Percentiles rank a stretch among this genome's conserved stretches.
These are phyloP conservation scores for Zalerion maritima DNA, from an alignment of 495 filamentous ascomycete species.

Conservation along the genomic window DNA sequence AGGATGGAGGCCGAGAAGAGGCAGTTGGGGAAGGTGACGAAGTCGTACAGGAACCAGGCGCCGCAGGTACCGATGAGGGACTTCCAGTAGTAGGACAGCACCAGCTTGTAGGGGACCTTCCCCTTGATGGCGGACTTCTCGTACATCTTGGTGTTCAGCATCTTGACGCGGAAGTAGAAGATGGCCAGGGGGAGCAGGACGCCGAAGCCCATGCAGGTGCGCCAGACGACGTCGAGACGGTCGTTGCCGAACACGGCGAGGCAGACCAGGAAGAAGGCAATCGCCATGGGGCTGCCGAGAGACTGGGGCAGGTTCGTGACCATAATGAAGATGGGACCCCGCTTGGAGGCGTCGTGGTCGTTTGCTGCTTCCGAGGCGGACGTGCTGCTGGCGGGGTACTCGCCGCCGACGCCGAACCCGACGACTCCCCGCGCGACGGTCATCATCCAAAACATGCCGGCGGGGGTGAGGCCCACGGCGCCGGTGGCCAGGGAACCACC, in stretches of 20 bases:
- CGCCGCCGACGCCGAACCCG: slow-evolving; percentile 36
- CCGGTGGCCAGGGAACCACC: slow-evolving; percentile 37
- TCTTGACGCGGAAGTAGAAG: slow-evolving; percentile 39
- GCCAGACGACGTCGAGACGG: slow-evolving; percentile 33
- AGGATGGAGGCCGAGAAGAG: slow-evolving; percentile 36
- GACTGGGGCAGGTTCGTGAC: slow-evolving; percentile 38
- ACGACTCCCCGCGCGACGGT: slow-evolving; percentile 35
- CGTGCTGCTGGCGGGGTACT: slow-evolving; percentile 26
- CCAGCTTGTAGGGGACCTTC: slow-evolving; percentile 29
- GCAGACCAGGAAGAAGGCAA: slow-evolving; percentile 34
- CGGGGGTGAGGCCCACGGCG: slow-evolving; percentile 28
- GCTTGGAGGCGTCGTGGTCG: slow-evolving; percentile 25
- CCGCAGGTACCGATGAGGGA: slow-evolving; percentile 31
- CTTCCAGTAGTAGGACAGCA: slow-evolving; percentile 34
- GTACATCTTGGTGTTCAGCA: slow-evolving; percentile 37
- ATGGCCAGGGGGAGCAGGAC: slow-evolving; percentile 34
- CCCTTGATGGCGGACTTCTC: slow-evolving; percentile 33
- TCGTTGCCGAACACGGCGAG: slow-evolving; percentile 23
- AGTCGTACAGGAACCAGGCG: slow-evolving; percentile 38
- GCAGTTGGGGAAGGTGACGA: slow-evolving; percentile 34
- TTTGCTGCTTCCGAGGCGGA: slow-evolving; percentile 33
- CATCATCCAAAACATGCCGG: slow-evolving; percentile 43
- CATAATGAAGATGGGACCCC: slow-evolving; percentile 36
- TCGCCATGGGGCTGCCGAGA: slow-evolving; percentile 34
- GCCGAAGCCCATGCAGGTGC: slow-evolving; percentile 36